phyloP scores from a whole-genome alignment of 2,329 filamentous ascomycete genomes.

The Leptographium lundbergii region DNA sequence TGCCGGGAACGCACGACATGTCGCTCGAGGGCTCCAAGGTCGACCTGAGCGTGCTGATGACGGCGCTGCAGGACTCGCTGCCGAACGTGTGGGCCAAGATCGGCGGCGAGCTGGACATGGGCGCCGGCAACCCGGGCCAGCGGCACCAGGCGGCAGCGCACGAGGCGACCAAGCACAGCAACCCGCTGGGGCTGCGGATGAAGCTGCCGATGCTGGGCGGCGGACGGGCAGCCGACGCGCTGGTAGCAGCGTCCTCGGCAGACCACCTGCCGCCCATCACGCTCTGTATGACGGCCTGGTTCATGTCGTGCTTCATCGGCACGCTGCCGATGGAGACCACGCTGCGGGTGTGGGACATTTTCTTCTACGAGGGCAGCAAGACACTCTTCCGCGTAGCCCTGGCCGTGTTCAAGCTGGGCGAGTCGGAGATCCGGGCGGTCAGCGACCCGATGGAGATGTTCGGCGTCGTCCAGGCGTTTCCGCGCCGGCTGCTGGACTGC shows the following conservation, averaged over 20 bases:
- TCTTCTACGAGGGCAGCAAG: conserved; percentile 91
- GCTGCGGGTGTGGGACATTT: conserved; percentile 85
- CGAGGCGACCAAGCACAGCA: conserved; percentile 9
- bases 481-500: conserved; percentile 67
- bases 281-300: conserved; percentile 88
- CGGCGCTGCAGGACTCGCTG: conserved; percentile 67
- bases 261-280: conserved; percentile 73
- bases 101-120: conserved; percentile 39
- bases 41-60: conserved; percentile 88
- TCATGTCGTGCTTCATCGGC: conserved; percentile 94
- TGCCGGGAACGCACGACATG: conserved; percentile 85
- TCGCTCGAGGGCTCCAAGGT: conserved; percentile 87
- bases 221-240: conserved; percentile 24
- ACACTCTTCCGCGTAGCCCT: conserved; percentile 87
- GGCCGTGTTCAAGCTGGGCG: conserved; percentile 81
- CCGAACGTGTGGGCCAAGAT: conserved; percentile 82
- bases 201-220: conserved; percentile 25
- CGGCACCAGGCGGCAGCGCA: conserved; percentile 1
- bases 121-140: conserved; percentile 17
- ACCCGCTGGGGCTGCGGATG: conserved; percentile 22
- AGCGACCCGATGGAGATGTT: conserved; percentile 91
- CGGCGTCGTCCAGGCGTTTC: conserved; percentile 80
- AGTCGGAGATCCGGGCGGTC: conserved; percentile 66
- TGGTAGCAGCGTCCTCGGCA: neutral
- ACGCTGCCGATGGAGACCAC: conserved; percentile 86